Conservation (phyloP, 164 flowering plant genomes). For the Piper betle region DNA sequence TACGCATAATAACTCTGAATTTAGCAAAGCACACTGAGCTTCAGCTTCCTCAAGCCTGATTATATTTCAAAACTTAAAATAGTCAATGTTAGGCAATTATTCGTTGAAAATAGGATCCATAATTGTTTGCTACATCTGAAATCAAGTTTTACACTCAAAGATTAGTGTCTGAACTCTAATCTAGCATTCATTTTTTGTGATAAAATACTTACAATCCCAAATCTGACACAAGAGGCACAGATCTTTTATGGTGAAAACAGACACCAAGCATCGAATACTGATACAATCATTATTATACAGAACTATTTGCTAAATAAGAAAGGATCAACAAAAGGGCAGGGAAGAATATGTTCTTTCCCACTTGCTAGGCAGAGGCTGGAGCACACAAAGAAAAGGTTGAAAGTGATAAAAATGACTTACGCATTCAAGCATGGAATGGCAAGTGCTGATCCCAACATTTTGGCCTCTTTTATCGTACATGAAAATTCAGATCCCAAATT, state of each 20-base stretch:
- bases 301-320: too few relatives aligned
- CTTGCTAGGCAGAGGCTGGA: too few relatives aligned
- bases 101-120: not conserved
- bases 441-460: slow-evolving; percentile 58
- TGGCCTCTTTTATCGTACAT: slow-evolving; percentile 85
- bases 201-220: too few relatives aligned
- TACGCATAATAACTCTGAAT: slow-evolving; percentile 74
- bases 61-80: not conserved
- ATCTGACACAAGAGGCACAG: too few relatives aligned
- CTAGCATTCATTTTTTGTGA: too few relatives aligned
- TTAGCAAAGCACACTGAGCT: slow-evolving; percentile 87
- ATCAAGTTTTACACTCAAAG: not conserved
- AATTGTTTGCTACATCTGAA: not conserved
- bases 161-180: not conserved
- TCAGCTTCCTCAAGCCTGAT: slow-evolving; percentile 90
- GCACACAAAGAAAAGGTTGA: too few relatives aligned
- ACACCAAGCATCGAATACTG: too few relatives aligned
- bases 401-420: slow-evolving; percentile 20
- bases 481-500: slow-evolving; percentile 90
- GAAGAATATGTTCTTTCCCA: not conserved
- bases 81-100: not conserved
- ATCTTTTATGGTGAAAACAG: too few relatives aligned
- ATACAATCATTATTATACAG: too few relatives aligned
- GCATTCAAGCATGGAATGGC: slow-evolving; percentile 92
- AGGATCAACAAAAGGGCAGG: too few relatives aligned